Base-by-base conservation (phyloP, 768 basidiomycete species). In the Termitomyces heimii region DNA sequence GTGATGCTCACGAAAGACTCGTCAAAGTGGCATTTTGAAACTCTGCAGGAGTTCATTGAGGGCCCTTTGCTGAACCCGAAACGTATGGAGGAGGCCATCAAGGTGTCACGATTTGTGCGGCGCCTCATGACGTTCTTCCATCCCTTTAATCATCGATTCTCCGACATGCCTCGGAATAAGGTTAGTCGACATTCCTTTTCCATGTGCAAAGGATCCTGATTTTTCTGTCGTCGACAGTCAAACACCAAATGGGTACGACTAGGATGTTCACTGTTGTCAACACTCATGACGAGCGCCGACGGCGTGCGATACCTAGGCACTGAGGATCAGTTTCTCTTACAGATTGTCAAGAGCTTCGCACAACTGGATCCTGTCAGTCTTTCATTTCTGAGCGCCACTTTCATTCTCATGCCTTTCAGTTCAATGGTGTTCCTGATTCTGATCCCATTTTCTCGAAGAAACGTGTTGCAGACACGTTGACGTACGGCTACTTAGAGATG, bases 401-500 rank as follows among this genome's bases (percentile, higher is more conserved):
- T 40, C 26, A 37, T 34, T 53, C 28, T 35, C 24, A 26, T 18
- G 6, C 26, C 35, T 7, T 45, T 20, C 53, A 92, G 89, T 88
- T 86, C 65, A 89, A 88, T 61, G 82, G 85, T 10, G 76, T 80
- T 10, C 83, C 86, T 0, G 85, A 84, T 55, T 82, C 86, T 8
- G 90, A 92, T 65, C 86, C 89, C 0, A 80, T 91, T 51, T 93
- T 98, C 65, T 93, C 94, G 1, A 89, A 89, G 67, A 81, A 85
- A 62, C 81, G 92, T 7, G 79, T 98, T 48, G 78, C 86, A 40
- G 85, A 87, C 18, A 94, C 93, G 0, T 71, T 99, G 63, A 92
- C 92, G 0, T 89, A 83, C 63, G 96, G 94, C 0, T 98, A 98
- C 70, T 83, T 99, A 62, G 94, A 97, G 65, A 94, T 99, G 87